Evolutionary conservation across 2,329 filamentous ascomycete species (phyloP), one percentile per base, ranked within the genome.

Genomic region (Diaporthe citrichinensis): DNA sequence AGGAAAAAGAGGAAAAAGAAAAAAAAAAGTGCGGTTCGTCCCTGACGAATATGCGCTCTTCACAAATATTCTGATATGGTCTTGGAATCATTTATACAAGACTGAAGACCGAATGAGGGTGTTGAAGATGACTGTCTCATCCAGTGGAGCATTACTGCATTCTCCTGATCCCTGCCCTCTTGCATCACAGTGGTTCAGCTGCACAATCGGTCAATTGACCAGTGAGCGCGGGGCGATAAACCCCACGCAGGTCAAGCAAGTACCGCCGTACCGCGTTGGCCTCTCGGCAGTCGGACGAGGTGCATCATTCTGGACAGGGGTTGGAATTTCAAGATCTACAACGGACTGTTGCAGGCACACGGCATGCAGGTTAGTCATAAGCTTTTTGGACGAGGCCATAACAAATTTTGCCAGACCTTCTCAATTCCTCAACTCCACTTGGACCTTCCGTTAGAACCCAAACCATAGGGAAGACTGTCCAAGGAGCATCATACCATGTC

Each of bases 241-340:
- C 71, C 71, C 71, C 71, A 62, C 44, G 44, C 31, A 49, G 14
- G n/a, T 55, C 31, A 7, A 53, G 62, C 46, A 59, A 41, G 23
- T 74, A 57, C 61, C 65, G 51, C 25, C 51, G 34, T 36, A 65
- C 31, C 73, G 28, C 23, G 39, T 17, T 23, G 28, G 25, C 59
- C 41, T 44, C 74, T 76, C 74, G 72, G 74, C 58, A 68, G 75
- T 74, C 72, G 75, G 75, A 74, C 41, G 34, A 34, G 15, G 23
- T 44, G 65, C 51, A 76, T 74, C 65, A 74, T 74, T 36, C 31
- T 71, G 4, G 44, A 51, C 72, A 74, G 59, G 75, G 75, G 34
- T 74, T 44, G 5, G 31, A 51, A 59, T 76, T 65, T 34, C 58
- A 73, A 73, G 71, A 55, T 62, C 31, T 74, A 59, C 44, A 39